phyloP scores from a whole-genome alignment of 768 basidiomycete species.

The Boletales sp. region DNA sequence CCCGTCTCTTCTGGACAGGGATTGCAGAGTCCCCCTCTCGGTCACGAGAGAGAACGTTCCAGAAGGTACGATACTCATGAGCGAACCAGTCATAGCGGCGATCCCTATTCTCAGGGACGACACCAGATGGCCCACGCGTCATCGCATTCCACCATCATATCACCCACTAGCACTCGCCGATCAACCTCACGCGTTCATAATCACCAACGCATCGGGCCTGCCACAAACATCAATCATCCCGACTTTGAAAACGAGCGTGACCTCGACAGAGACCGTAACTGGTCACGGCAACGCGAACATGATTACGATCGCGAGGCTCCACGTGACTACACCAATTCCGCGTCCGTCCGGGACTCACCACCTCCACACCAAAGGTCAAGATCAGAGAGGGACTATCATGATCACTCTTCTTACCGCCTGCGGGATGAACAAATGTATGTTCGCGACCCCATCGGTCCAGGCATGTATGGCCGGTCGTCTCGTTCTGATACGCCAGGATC shows the following conservation, averaged over 20 bases:
- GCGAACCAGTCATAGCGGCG: constrained; percentile 31
- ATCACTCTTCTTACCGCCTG: constrained; percentile 28
- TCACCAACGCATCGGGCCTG: constrained; percentile 68
- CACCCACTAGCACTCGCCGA: constrained; percentile 34
- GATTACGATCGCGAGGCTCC: constrained; percentile 37
- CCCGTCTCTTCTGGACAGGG: constrained; percentile 41
- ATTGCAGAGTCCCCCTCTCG: constrained; percentile 48
- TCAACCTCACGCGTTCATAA: constrained; percentile 47
- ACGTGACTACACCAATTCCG: constrained; percentile 29
- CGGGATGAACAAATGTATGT: constrained; percentile 28
- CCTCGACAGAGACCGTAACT: constrained; percentile 44
- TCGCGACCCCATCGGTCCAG: constrained; percentile 31
- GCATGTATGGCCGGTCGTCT: constrained; percentile 35
- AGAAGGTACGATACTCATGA: constrained; percentile 51
- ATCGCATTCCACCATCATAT: constrained; percentile 32
- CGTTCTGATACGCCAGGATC: constrained; percentile 61
- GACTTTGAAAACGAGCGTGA: constrained; percentile 38
- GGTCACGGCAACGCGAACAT: constrained; percentile 39
- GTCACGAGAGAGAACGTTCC: constrained; percentile 40
- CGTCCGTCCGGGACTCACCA: constrained; percentile 39
- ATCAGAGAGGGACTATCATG: constrained; percentile 30
- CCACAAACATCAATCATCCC: constrained; percentile 46
- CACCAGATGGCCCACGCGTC: constrained; percentile 31
- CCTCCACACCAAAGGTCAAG: constrained; percentile 37
- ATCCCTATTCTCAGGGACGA: constrained; percentile 31